Conservation (phyloP, 2,329 filamentous ascomycete species). For the Colletotrichum chlorophyti region DNA sequence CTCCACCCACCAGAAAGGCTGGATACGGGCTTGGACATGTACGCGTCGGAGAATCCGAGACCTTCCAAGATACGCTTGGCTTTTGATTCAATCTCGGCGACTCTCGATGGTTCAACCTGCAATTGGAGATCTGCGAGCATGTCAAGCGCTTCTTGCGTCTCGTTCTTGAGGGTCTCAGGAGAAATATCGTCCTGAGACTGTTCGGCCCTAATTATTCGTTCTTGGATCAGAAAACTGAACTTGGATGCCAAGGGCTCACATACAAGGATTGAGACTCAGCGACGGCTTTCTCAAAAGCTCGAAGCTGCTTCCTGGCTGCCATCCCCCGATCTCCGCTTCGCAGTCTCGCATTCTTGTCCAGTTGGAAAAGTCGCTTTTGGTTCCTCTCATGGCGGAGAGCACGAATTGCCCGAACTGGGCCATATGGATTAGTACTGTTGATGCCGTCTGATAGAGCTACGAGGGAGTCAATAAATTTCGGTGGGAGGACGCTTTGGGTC, state of each 20-base stretch:
- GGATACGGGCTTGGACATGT: slow-evolving; percentile 64
- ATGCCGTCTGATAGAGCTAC: slow-evolving; percentile 66
- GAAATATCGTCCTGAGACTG: slow-evolving; percentile 65
- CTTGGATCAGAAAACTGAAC: slow-evolving; percentile 2
- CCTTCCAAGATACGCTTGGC: slow-evolving; percentile 72
- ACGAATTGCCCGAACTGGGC: slow-evolving; percentile 66
- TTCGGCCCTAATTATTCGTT: slow-evolving; percentile 49
- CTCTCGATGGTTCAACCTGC: slow-evolving; percentile 69
- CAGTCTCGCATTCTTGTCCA: slow-evolving; percentile 76
- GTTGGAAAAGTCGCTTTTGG: slow-evolving; percentile 68
- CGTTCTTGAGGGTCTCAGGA: slow-evolving; percentile 61
- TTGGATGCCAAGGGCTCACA: slow-evolving; percentile 29
- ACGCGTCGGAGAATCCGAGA: slow-evolving; percentile 72
- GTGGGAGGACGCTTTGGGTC: not conserved
- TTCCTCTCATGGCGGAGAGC: slow-evolving; percentile 68
- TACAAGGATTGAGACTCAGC: slow-evolving; percentile 62
- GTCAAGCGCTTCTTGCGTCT: slow-evolving; percentile 74
- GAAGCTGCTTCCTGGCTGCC: slow-evolving; percentile 77
- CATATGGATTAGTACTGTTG: slow-evolving; percentile 63
- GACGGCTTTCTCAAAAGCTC: slow-evolving; percentile 71
- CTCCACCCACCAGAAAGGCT: slow-evolving; percentile 80
- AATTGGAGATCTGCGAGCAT: slow-evolving; percentile 73
- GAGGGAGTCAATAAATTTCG: slow-evolving; percentile 28
- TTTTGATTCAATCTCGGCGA: slow-evolving; percentile 68
- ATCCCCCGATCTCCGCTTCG: slow-evolving; percentile 78